These are phyloP conservation scores for Carex arenaria DNA, from an alignment of 202 grass and related monocot genomes.

Conservation along the genomic window DNA sequence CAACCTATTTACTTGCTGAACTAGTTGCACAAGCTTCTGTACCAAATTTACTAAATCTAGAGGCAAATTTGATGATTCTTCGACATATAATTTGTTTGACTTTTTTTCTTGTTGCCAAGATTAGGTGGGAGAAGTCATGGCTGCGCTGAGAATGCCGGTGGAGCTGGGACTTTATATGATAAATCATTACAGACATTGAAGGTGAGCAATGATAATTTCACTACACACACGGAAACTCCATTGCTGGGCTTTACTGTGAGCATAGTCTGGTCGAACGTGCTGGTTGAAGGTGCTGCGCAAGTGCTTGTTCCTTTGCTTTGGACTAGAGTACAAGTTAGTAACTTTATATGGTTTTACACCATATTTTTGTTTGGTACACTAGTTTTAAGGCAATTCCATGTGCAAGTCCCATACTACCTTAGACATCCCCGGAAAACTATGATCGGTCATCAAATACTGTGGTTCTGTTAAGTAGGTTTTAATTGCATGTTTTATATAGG, in stretches of 20 bases:
- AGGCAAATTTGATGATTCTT: not conserved
- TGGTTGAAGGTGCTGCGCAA: conserved; percentile 80
- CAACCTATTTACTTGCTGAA: not conserved
- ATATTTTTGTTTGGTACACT: conserved; percentile 11
- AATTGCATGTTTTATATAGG: too few species aligned
- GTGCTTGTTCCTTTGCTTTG: conserved; percentile 94
- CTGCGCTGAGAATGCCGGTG: conserved; percentile 84
- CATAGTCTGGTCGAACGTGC: conserved; percentile 91
- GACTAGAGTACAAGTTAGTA: conserved; percentile 93
- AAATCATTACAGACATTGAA: conserved; percentile 77
- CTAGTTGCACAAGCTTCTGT: not conserved
- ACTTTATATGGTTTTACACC: not conserved
- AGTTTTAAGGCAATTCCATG: not conserved
- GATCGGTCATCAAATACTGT: not conserved
- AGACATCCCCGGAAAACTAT: not conserved
- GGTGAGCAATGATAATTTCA: conserved; percentile 95
- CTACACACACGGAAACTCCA: conserved; percentile 87
- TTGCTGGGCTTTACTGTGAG: conserved; percentile 76
- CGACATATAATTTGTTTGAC: not conserved
- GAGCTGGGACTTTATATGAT: conserved; percentile 91
- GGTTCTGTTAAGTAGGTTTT: too few species aligned
- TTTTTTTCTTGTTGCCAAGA: conserved; percentile 16
- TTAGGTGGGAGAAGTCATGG: conserved; percentile 86
- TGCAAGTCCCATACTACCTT: not conserved
- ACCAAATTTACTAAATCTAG: not conserved